Evolutionary conservation across 2,329 filamentous ascomycete genomes (phyloP), one percentile per base, ranked within the genome.

Genomic region (Diplodia mutila): DNA sequence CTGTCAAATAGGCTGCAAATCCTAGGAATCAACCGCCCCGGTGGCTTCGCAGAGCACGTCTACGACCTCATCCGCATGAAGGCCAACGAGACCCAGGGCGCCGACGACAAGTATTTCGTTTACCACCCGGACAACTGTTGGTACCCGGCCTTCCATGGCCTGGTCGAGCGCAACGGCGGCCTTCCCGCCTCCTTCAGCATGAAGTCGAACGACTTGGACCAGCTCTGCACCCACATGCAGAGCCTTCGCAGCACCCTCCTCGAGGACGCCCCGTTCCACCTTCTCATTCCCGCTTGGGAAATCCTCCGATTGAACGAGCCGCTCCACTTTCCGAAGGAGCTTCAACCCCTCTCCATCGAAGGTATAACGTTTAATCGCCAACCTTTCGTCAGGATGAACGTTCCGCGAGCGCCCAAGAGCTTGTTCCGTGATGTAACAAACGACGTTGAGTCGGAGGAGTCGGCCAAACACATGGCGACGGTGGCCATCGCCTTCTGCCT

Each of bases 81-180:
- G 7, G 11, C 49, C 49, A 23, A 23, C 49, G 49, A 52, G 25
- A 27, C 49, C 9, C 49, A 14, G 2, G 25, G 7, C 49, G 6
- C 23, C 12, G 5, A 14, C 49, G 49, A 81, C 66, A 76, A 77
- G 73, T 81, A 81, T 69, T 81, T 81, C 39, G 72, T 81, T 2
- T 81, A 77, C 42, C 80, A 81, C 34, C 80, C 80, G 1, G 80
- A 81, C 42, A 80, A 78, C 49, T 78, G 80, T 57, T 81, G 80
- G 80, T 79, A 81, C 51, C 77, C 79, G 14, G 76, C 75, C 4
- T 81, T 81, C 66, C 79, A 79, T 59, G 75, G 79, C 7, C 72
- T 80, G 0, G 69, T 81, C 16, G 75, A 79, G 12, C 72, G 76
- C 3, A 73, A 73, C 11, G 78, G 76, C 2, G 69, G 80, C 0